Percentiles rank a stretch among this genome's conserved stretches.
These are phyloP conservation scores for Raffaelea albimanens DNA, from an alignment of 2,329 filamentous ascomycete genomes.

Conservation along the genomic window DNA sequence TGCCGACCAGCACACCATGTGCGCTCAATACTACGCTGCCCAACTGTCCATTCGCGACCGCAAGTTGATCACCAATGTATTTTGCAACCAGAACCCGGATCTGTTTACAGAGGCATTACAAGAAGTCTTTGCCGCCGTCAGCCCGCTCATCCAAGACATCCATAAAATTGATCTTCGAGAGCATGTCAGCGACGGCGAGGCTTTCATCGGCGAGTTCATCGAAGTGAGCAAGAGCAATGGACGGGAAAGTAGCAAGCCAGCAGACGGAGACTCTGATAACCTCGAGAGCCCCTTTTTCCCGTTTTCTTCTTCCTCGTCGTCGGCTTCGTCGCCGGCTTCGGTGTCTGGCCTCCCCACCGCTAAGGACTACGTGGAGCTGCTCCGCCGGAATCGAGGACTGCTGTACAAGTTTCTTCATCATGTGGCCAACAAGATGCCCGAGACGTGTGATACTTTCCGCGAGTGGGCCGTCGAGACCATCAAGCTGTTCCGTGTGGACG, in stretches of 20 bases:
- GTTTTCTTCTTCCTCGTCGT: no score
- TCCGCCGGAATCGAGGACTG: constrained; percentile 53
- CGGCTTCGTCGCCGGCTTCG: no score
- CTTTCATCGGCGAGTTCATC: constrained; percentile 64
- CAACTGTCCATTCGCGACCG: constrained; percentile 65
- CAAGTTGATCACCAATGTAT: constrained; percentile 55
- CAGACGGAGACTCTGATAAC: not conserved
- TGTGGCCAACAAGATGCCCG: constrained; percentile 57
- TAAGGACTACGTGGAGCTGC: constrained; percentile 60
- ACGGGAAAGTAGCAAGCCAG: constrained; percentile 12
- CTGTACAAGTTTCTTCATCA: constrained; percentile 65
- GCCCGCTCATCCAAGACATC: constrained; percentile 62
- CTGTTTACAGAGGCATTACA: constrained; percentile 59
- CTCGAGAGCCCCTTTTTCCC: constrained; percentile 8
- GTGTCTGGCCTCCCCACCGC: constrained; percentile 51
- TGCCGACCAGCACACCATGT: constrained; percentile 52
- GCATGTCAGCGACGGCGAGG: constrained; percentile 57
- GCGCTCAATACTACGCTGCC: constrained; percentile 61
- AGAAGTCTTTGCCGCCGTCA: constrained; percentile 57
- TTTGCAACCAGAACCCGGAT: constrained; percentile 63
- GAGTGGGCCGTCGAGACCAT: constrained; percentile 51
- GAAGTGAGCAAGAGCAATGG: constrained; percentile 40
- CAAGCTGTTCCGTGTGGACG: constrained; percentile 37
- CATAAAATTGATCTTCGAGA: constrained; percentile 63
- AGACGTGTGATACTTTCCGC: constrained; percentile 51